These are phyloP conservation scores for Mucor sp. DNA, from an alignment of 371 early-diverging fungal species.

Conservation along the genomic window DNA sequence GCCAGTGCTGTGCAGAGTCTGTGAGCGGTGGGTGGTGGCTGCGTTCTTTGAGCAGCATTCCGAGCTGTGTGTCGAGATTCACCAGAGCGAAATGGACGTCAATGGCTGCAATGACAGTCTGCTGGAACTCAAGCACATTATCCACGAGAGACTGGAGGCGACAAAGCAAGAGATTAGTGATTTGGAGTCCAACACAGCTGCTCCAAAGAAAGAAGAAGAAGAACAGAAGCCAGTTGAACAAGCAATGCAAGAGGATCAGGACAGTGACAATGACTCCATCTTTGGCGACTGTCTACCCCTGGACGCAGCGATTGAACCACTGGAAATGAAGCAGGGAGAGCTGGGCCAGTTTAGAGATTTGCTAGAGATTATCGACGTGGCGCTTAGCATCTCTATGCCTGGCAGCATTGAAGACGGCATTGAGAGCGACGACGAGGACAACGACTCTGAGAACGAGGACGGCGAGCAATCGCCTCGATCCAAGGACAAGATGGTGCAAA, in stretches of 20 bases:
- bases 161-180: conserved; percentile 11
- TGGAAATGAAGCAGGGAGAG: conserved; percentile 26
- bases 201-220: background rate
- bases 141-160: conserved; percentile 50
- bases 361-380: conserved; percentile 45
- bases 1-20: conserved; percentile 77
- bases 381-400: conserved; percentile 59
- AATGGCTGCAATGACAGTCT: conserved; percentile 73
- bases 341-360: conserved; percentile 37
- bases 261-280: conserved; percentile 23
- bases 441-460: conserved; percentile 3
- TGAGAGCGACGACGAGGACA: background rate
- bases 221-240: background rate
- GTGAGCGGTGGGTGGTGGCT: conserved; percentile 79
- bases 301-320: conserved; percentile 23
- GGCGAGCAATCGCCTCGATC: conserved; percentile 33
- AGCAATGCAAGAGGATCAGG: conserved; percentile 1
- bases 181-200: background rate
- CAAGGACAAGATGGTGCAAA: conserved; percentile 57
- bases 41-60: conserved; percentile 80
- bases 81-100: conserved; percentile 80
- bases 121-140: conserved; percentile 57
- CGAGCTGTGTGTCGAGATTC: conserved; percentile 72
- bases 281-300: conserved; percentile 30
- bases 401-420: conserved; percentile 31